Evolutionary conservation across 441 rosid species (phyloP).

Genomic region (Cnidoscolus chayamansa): DNA sequence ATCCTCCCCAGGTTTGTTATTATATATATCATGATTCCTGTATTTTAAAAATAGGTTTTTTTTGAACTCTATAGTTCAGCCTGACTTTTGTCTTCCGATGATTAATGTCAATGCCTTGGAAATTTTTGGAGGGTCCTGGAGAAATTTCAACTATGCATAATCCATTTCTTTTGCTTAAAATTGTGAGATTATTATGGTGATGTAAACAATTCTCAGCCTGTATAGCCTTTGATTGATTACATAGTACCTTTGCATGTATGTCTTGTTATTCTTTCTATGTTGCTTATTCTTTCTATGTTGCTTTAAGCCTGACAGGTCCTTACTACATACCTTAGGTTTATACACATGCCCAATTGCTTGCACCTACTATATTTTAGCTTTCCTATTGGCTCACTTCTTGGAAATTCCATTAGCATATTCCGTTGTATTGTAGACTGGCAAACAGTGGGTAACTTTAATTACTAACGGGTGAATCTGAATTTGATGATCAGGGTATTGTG

Average conservation of each 20-base stretch:
- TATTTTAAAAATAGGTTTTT: constrained; percentile 11
- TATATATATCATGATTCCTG: neutral
- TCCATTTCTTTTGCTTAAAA: neutral
- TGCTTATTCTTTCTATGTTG: neutral
- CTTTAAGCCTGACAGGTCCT: neutral
- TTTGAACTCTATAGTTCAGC: neutral
- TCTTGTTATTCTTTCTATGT: neutral
- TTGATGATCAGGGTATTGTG: constrained; percentile 61
- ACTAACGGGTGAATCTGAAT: constrained; percentile 29
- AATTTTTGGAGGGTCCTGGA: constrained; percentile 4
- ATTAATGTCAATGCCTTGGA: neutral
- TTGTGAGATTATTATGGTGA: neutral
- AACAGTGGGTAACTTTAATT: constrained; percentile 5
- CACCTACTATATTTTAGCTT: neutral
- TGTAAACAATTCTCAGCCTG: neutral
- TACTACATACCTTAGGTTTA: neutral
- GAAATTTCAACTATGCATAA: neutral
- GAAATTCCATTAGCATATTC: constrained; percentile 1
- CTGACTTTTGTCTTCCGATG: neutral
- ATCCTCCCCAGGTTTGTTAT: constrained; percentile 79
- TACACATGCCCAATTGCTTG: neutral
- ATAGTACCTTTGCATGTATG: neutral
- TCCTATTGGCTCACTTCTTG: neutral
- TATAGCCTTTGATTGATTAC: neutral
- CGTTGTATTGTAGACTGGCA: neutral